These are phyloP conservation scores for Pythium periplocum DNA, from an alignment of 352 stramenopile species.

Conservation along the genomic window DNA sequence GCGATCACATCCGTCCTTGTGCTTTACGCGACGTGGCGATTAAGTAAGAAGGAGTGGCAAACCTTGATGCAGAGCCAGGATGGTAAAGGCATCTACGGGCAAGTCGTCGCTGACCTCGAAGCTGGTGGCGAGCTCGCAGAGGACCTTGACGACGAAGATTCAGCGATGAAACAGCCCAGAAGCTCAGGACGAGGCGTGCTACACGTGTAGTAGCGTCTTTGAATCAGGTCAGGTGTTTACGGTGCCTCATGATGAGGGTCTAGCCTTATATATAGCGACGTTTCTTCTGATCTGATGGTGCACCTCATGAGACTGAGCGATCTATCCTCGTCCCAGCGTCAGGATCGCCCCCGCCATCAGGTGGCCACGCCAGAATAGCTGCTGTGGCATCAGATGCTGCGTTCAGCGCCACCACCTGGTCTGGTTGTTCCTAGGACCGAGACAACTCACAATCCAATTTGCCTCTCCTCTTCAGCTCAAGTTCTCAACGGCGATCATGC, in stretches of 20 bases:
- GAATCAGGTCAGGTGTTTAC: too few species aligned
- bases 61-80: background rate
- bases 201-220: slow-evolving; percentile 16
- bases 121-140: slow-evolving; percentile 23
- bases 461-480: background rate
- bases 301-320: too few species aligned
- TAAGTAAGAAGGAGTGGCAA: slow-evolving; percentile 10
- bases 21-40: background rate
- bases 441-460: slow-evolving; percentile 11
- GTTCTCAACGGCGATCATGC: slow-evolving; percentile 21
- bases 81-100: slow-evolving; percentile 3
- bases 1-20: too few species aligned
- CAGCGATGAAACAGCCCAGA: slow-evolving; percentile 4
- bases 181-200: slow-evolving; percentile 34
- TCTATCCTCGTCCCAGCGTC: too few species aligned
- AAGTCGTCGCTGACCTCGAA: slow-evolving; percentile 22
- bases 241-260: too few species aligned
- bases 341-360: too few species aligned
- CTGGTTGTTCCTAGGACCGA: background rate
- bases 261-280: too few species aligned
- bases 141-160: slow-evolving; percentile 26
- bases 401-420: too few species aligned
- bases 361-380: too few species aligned
- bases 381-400: too few species aligned
- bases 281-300: too few species aligned